Conservation (phyloP, 140 eudicot species). For the Stevia rebaudiana region DNA sequence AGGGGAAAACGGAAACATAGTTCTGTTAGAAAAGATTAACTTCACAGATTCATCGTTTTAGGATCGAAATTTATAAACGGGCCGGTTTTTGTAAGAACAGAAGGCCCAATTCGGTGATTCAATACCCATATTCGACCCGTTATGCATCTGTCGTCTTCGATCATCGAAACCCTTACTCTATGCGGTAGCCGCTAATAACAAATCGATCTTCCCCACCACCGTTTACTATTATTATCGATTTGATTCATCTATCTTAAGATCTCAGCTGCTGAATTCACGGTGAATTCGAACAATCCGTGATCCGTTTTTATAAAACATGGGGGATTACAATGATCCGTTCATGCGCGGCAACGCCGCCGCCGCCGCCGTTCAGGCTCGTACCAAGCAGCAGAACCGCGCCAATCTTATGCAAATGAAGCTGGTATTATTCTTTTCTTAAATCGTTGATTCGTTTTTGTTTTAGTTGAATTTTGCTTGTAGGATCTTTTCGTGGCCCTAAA, state of each 20-base stretch:
- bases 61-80: background rate
- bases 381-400: constrained; percentile 80
- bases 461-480: constrained; percentile 9
- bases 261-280: background rate
- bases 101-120: background rate
- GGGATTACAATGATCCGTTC: constrained; percentile 68
- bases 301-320: constrained; percentile 38
- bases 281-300: background rate
- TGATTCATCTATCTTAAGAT: constrained; percentile 5
- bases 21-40: no score
- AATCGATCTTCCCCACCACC: constrained; percentile 6
- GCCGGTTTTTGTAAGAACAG: background rate
- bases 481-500: background rate
- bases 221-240: background rate
- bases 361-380: constrained; percentile 76
- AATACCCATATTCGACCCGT: constrained; percentile 5
- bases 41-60: no score
- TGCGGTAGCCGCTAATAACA: constrained; percentile 3
- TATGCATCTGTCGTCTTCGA: background rate
- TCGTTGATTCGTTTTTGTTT: background rate
- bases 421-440: constrained; percentile 27
- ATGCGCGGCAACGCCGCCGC: constrained; percentile 68
- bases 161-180: constrained; percentile 17
- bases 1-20: no score
- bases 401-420: constrained; percentile 79